These are phyloP conservation scores for Hymenotorrendiella dingleyae DNA, from an alignment of 2,329 filamentous ascomycete genomes.

Conservation along the genomic window DNA sequence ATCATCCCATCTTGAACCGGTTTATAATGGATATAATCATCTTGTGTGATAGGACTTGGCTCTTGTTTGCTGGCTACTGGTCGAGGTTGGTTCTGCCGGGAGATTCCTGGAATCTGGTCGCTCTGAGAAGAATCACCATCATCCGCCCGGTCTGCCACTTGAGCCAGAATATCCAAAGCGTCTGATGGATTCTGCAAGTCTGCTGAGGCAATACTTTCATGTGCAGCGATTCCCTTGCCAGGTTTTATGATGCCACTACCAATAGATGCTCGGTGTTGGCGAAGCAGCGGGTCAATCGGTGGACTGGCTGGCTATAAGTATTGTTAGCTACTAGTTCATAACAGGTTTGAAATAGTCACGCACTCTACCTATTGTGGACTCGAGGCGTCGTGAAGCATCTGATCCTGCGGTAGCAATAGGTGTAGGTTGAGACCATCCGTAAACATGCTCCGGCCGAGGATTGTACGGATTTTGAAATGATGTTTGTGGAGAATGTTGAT, in stretches of 20 bases:
- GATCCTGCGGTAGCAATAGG: constrained; percentile 12
- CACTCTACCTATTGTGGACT: too few species aligned
- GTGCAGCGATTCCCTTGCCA: constrained; percentile 10
- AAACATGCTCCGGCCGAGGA: constrained; percentile 10
- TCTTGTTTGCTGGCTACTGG: constrained; percentile 9
- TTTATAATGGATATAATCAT: constrained; percentile 25
- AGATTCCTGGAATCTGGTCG: constrained; percentile 14
- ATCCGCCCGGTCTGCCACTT: constrained; percentile 28
- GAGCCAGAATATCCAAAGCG: constrained; percentile 29
- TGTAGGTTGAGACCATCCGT: constrained; percentile 18
- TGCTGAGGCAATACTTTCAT: constrained; percentile 27
- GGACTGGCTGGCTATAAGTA: constrained; percentile 15
- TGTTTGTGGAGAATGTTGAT: constrained; percentile 10
- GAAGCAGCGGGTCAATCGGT: constrained; percentile 14
- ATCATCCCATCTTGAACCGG: constrained; percentile 26
- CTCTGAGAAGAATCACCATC: constrained; percentile 24
- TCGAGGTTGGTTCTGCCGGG: constrained; percentile 9
- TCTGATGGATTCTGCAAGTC: constrained; percentile 31
- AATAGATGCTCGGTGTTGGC: constrained; percentile 13
- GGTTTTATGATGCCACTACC: constrained; percentile 13
- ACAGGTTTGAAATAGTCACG: too few species aligned
- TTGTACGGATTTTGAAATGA: constrained; percentile 18
- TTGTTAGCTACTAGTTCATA: too few species aligned
- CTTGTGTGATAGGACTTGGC: constrained; percentile 13
- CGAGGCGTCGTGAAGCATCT: constrained; percentile 17